Conservation (phyloP, 371 early-diverging fungal genomes). For the Saksenaea oblongispora region DNA sequence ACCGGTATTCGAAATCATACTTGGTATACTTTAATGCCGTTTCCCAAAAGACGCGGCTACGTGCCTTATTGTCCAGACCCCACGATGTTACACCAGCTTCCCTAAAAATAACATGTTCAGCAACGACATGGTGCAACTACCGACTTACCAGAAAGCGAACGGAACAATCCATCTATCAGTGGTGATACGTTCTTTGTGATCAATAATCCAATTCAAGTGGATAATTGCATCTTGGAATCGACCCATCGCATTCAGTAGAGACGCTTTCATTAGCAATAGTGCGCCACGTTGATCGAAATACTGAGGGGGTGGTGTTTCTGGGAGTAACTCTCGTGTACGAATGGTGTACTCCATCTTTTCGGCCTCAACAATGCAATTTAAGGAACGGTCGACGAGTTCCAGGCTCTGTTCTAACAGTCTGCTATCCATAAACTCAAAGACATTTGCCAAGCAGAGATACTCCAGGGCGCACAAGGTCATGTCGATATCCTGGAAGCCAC, state of each 20-base stretch:
- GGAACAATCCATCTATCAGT: slow-evolving; percentile 63
- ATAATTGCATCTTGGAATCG: slow-evolving; percentile 41
- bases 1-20: slow-evolving; percentile 50
- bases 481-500: slow-evolving; percentile 55
- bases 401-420: slow-evolving; percentile 40
- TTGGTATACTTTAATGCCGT: slow-evolving; percentile 41
- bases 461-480: slow-evolving; percentile 60
- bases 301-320: slow-evolving; percentile 44
- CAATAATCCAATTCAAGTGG: slow-evolving; percentile 63
- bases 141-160: slow-evolving; percentile 58
- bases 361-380: slow-evolving; percentile 37
- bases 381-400: slow-evolving; percentile 37
- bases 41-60: slow-evolving; percentile 44
- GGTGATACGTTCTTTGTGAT: slow-evolving; percentile 48
- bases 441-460: slow-evolving; percentile 58
- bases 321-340: slow-evolving; percentile 43
- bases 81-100: slow-evolving; percentile 52
- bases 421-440: slow-evolving; percentile 58
- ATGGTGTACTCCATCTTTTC: slow-evolving; percentile 49
- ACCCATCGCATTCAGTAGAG: slow-evolving; percentile 42
- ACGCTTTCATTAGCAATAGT: slow-evolving; percentile 41
- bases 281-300: slow-evolving; percentile 51
- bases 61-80: slow-evolving; percentile 46
- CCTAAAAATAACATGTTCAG: slow-evolving; percentile 15
- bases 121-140: neutral